These are phyloP conservation scores for Astragalus glycyphyllos DNA, from an alignment of 306 rosid species.

Conservation along the genomic window DNA sequence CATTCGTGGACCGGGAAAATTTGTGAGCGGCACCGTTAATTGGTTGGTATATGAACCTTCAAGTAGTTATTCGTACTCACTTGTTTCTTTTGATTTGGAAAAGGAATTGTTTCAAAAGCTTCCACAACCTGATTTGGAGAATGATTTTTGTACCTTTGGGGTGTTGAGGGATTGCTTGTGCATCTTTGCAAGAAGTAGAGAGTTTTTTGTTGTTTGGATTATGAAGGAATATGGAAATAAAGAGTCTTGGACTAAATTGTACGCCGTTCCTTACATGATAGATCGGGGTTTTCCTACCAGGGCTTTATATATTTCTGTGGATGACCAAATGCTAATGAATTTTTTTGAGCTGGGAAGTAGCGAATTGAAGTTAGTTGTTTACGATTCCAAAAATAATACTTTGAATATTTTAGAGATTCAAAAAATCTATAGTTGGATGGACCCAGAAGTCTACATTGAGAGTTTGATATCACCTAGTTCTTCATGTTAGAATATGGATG, in stretches of 20 bases:
- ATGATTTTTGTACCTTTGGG: not conserved
- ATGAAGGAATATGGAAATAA: conserved; percentile 48
- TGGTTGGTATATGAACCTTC: conserved; percentile 21
- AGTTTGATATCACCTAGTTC: conserved; percentile 47
- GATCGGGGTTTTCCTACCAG: not conserved
- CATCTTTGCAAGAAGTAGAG: not conserved
- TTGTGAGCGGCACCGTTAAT: conserved; percentile 44
- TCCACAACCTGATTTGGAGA: conserved; percentile 10
- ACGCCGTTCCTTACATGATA: not conserved
- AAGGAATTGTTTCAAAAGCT: conserved; percentile 41
- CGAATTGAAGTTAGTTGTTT: not conserved
- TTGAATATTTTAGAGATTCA: not conserved
- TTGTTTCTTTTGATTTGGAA: conserved; percentile 47
- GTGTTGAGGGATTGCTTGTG: conserved; percentile 43
- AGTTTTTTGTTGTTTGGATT: conserved; percentile 39
- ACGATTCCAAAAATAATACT: conserved; percentile 21
- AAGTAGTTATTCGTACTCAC: not conserved
- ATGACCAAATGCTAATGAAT: conserved; percentile 36
- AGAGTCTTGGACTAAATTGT: conserved; percentile 50
- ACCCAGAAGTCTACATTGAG: conserved; percentile 32
- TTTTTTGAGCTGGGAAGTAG: no score
- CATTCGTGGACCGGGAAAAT: conserved; percentile 8
- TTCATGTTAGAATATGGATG: not conserved
- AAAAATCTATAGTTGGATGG: not conserved
- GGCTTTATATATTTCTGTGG: conserved; percentile 29